Conservation (phyloP, 768 basidiomycete genomes). For the Filobasidium floriforme region DNA sequence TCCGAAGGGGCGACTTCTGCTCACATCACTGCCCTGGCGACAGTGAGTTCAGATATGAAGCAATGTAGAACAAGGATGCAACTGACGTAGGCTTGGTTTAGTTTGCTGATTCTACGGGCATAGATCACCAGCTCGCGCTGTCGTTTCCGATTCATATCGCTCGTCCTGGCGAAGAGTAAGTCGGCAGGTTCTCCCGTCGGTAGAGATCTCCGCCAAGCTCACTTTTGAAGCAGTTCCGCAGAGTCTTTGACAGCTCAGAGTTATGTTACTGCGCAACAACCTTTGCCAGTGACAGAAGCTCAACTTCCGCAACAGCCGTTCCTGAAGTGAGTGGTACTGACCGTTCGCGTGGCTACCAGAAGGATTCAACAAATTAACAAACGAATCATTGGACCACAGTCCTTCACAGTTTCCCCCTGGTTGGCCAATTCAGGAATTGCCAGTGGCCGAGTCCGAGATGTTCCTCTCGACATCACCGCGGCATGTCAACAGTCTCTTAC, state of each 20-base stretch:
- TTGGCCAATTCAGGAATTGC: neutral
- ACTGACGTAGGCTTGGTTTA: neutral
- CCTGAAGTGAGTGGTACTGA: neutral
- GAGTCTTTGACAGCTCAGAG: neutral
- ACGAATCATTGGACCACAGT: too few relatives aligned
- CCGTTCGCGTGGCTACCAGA: neutral
- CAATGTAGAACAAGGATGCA: neutral
- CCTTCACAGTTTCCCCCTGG: neutral
- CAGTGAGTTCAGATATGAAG: slow-evolving; percentile 48
- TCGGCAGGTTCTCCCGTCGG: neutral
- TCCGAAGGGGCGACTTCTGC: slow-evolving; percentile 66
- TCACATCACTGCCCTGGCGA: slow-evolving; percentile 66
- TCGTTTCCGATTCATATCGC: neutral
- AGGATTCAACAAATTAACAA: neutral
- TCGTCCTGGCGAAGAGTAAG: neutral
- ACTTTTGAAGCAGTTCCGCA: too few relatives aligned
- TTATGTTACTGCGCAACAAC: neutral
- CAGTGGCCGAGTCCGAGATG: neutral
- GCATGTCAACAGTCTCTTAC: neutral
- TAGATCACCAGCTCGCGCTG: neutral
- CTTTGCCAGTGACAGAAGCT: neutral
- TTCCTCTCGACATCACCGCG: neutral
- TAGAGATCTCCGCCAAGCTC: neutral
- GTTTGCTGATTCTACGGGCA: neutral
- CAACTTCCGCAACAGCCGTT: neutral